Evolutionary conservation across 2,329 filamentous ascomycete species (phyloP).

Genomic region (Trichoderma oligosporum): DNA sequence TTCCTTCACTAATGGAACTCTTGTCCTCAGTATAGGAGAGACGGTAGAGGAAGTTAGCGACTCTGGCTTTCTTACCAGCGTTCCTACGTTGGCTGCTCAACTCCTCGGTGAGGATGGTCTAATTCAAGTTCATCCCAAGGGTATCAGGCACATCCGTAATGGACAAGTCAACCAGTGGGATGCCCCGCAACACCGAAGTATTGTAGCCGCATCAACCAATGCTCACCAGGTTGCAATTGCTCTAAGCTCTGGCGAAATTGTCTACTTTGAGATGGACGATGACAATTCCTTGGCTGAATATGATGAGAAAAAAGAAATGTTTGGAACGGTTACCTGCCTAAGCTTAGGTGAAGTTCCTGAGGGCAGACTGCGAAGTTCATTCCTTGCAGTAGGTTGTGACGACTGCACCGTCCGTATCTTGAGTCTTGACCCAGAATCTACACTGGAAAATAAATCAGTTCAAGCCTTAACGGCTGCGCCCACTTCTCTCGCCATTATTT

Average conservation of each 20-base stretch:
- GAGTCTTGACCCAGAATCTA: constrained; percentile 84
- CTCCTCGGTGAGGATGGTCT: constrained; percentile 90
- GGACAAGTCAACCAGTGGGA: constrained; percentile 89
- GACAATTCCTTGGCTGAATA: constrained; percentile 91
- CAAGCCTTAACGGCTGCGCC: constrained; percentile 90
- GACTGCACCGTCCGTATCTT: constrained; percentile 93
- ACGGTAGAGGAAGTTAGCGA: constrained; percentile 95
- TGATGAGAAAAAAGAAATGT: constrained; percentile 92
- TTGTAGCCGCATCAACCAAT: constrained; percentile 91
- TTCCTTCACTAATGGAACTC: constrained; percentile 82
- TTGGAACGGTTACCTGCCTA: constrained; percentile 90
- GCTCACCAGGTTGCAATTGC: constrained; percentile 90
- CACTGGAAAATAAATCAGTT: constrained; percentile 88
- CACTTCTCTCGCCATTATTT: constrained; percentile 83
- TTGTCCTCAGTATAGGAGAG: constrained; percentile 92
- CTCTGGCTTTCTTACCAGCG: constrained; percentile 84
- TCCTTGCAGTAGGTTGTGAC: constrained; percentile 92
- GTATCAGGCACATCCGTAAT: constrained; percentile 81
- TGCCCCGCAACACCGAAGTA: constrained; percentile 87
- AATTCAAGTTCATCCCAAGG: constrained; percentile 93
- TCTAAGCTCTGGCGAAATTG: constrained; percentile 91
- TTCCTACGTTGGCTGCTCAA: constrained; percentile 87
- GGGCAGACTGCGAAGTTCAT: constrained; percentile 83
- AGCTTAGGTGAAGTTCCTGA: constrained; percentile 90
- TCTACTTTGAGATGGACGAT: constrained; percentile 95